Base-by-base conservation (phyloP, 257 asterid genomes). In the Solanum appendiculatum region DNA sequence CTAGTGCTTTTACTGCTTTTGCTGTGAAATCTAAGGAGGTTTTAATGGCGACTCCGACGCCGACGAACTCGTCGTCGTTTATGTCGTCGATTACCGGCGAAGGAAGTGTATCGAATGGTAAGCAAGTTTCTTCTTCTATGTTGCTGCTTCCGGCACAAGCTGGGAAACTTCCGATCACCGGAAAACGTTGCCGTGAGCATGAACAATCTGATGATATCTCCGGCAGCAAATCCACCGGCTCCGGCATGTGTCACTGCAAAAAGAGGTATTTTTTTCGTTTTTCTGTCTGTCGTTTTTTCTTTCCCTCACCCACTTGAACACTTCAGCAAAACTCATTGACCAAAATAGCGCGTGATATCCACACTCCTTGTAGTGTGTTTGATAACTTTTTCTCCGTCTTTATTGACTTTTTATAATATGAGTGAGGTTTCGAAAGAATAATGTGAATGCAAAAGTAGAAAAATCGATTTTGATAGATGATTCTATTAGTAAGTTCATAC, bases 71-170 rank as follows among this genome's bases (percentile, higher is more conserved):
- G 23, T 92, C 96, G 5, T 92, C 94, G 44, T 92, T 94, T 85
- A 3, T 94, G 86, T 95, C 95, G 27, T 90, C 96, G 58, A 94
- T 94, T 46, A 91, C 98, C 9, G 98, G 97, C 10, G 98, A 95
- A 89, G 98, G 98, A 48, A 96, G 98, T 88, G 98, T 94, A 4
- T 93, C 96, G 0, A 94, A 94, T 56, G 98, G 95, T 1, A 94
- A 94, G 80, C 83, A 60, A 15, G 56, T 0, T 74, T 42, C 56
- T 48, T 77, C 83, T 46, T 78, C 63, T 1, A 14, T 78, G 9
- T 27, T 29, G n/a, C 9, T 46, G 66, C 39, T 86, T 31, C 89
- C 94, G 21, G 90, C 86, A 36, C 89, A 92, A 6, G 88, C 90
- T 16, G 94, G 90, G 0, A 93, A 93, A 72, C 95, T 97, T 23